These are phyloP conservation scores for Globisporangium perplexum DNA, from an alignment of 352 stramenopile genomes.

Conservation along the genomic window DNA sequence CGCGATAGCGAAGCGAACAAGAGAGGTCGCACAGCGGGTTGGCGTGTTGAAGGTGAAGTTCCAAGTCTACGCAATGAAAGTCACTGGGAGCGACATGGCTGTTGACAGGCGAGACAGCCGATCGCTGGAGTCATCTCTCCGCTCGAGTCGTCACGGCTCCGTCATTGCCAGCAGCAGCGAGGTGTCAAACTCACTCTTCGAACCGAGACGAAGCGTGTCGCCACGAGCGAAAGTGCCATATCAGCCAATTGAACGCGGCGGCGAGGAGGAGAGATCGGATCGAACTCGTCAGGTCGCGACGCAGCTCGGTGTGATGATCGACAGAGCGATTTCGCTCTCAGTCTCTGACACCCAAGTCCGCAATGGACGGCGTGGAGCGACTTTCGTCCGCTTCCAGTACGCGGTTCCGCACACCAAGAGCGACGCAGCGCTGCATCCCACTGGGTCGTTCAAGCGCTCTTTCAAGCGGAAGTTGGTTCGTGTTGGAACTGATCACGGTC, in stretches of 20 bases:
- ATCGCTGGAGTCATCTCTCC: not conserved
- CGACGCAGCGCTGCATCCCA: not conserved
- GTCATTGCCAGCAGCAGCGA: not conserved
- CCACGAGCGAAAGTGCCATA: not conserved
- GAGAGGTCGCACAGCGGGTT: conserved; percentile 9
- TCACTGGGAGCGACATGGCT: not conserved
- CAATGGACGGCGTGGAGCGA: not conserved
- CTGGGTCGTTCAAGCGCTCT: conserved; percentile 19
- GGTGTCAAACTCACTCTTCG: not conserved
- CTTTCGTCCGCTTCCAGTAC: conserved; percentile 11
- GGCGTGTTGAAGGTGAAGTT: conserved; percentile 24
- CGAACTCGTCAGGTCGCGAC: not conserved
- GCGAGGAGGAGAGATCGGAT: not conserved
- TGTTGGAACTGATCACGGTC: conserved; percentile 2
- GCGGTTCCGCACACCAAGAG: conserved; percentile 2
- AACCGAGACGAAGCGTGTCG: not conserved
- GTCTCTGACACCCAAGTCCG: not conserved
- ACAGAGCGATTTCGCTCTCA: not conserved
- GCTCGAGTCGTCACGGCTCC: not conserved
- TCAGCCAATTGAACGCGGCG: no score
- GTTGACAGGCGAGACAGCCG: not conserved
- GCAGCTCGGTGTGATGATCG: conserved; percentile 16
- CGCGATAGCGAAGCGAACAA: not conserved
- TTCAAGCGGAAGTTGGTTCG: conserved; percentile 19
- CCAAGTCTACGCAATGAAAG: conserved; percentile 7